Evolutionary conservation across 352 stramenopile species (phyloP), one percentile per base, ranked within the genome.

Genomic region (Blastocystis sp.): DNA sequence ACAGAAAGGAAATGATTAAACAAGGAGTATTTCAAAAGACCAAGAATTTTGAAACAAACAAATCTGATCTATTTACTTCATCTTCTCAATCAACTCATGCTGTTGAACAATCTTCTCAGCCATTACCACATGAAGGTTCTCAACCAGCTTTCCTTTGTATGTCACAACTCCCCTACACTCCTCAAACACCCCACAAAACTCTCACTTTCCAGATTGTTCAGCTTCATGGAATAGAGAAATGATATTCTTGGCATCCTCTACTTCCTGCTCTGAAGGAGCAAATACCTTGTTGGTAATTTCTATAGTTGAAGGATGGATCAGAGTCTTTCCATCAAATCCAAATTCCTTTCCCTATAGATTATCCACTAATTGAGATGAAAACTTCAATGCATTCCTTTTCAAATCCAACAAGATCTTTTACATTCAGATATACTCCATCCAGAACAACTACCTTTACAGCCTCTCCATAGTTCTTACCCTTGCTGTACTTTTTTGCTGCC

Each of bases 281-380:
- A 91, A 92, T 14, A 71, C 71, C 2, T 69, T 73, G 67, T 92
- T 92, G 24, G 86, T 80, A 7, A 80, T 29, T 12, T 54, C 87
- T 27, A 92, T 88, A 1, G 90, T 92, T 29, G 88, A 89, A 27
- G 89, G 90, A 59, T 92, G 90, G 54, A 92, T 92, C 7, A 92
- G 89, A 29, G 89, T 90, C 65, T 92, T 92, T n/a, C 90, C 90
- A 51, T 91, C 89, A 57, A 91, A 92, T 29, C 90, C 90, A 16
- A 92, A 87, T 54, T 90, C 88, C 52, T 89, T 89, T 56, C 88
- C 88, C 88, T 90, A 75, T n/a, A 54, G 7, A 24, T 61, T 39
- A 46, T 6, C 7, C 9, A 24, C 57, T 39, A 0, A 11, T 21
- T 19, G 16, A 2, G 0, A 42, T 21, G 24, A 57, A 27, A 21